Evolutionary conservation across 768 basidiomycete species (phyloP).

Genomic region (Russula compacta): DNA sequence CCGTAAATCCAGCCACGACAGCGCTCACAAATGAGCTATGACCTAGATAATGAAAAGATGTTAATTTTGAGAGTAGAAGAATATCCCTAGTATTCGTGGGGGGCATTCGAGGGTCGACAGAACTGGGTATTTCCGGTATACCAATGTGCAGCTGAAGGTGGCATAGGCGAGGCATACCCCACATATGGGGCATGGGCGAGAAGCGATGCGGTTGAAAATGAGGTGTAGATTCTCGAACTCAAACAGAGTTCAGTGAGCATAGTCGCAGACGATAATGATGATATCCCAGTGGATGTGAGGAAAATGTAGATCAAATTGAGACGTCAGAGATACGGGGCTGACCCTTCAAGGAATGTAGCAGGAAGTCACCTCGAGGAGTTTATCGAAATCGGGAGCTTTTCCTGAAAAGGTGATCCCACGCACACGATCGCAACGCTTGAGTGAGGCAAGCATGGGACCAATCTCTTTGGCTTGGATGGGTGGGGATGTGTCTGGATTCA

Average conservation of each 20-base stretch:
- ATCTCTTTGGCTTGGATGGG: too few species aligned
- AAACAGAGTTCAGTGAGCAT: background rate
- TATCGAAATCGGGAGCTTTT: background rate
- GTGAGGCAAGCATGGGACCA: background rate
- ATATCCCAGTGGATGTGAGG: background rate
- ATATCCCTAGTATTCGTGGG: too few species aligned
- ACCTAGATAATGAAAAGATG: background rate
- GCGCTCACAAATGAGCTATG: background rate
- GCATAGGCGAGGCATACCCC: background rate
- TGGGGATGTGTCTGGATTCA: too few species aligned
- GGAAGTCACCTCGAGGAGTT: background rate
- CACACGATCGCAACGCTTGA: background rate
- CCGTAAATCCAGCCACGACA: background rate
- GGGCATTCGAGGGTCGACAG: background rate
- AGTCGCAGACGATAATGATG: background rate
- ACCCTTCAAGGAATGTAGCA: background rate
- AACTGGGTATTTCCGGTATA: background rate
- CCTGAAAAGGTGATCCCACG: background rate
- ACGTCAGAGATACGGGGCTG: background rate
- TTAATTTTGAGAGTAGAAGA: background rate
- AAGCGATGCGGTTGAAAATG: too few species aligned
- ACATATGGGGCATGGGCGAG: background rate
- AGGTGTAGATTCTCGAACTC: background rate
- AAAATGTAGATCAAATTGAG: background rate
- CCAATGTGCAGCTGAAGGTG: background rate